These are phyloP conservation scores for Leishmania martiniquensis DNA, from an alignment of 208 protist species.

Conservation along the genomic window DNA sequence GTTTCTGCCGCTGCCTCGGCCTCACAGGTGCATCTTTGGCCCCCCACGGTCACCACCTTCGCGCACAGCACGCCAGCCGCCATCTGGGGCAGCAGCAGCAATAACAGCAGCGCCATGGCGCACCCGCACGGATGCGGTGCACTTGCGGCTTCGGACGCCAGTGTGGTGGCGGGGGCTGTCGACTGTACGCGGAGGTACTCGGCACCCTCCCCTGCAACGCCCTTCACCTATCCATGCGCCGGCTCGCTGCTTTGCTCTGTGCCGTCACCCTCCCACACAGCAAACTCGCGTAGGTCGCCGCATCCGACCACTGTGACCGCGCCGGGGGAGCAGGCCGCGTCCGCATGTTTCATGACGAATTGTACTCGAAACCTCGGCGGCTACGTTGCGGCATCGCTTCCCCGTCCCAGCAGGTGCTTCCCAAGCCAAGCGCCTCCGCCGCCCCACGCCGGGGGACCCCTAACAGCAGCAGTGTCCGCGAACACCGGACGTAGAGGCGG, in stretches of 20 bases:
- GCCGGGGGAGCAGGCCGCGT: neutral
- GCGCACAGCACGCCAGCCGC: neutral
- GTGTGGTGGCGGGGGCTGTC: neutral
- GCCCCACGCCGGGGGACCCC: neutral
- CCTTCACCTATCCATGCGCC: neutral
- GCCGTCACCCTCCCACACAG: neutral
- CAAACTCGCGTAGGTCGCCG: neutral
- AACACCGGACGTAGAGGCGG: neutral
- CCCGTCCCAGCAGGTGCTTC: neutral
- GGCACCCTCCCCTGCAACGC: neutral
- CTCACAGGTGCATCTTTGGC: conserved; percentile 4
- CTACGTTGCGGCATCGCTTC: conserved; percentile 14
- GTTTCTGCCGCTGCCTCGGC: neutral
- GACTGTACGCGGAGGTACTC: conserved; percentile 3
- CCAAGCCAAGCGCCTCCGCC: neutral
- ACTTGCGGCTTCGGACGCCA: neutral
- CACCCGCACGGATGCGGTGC: conserved; percentile 1
- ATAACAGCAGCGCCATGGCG: neutral
- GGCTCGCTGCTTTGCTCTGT: neutral
- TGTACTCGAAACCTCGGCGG: conserved; percentile 14
- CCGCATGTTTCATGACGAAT: conserved; percentile 11
- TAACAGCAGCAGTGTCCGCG: neutral
- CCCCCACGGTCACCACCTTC: neutral
- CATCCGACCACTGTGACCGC: neutral
- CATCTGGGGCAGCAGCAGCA: neutral